Conservation (phyloP, 2,329 filamentous ascomycete genomes). For the Aphanoascus verrucosus region DNA sequence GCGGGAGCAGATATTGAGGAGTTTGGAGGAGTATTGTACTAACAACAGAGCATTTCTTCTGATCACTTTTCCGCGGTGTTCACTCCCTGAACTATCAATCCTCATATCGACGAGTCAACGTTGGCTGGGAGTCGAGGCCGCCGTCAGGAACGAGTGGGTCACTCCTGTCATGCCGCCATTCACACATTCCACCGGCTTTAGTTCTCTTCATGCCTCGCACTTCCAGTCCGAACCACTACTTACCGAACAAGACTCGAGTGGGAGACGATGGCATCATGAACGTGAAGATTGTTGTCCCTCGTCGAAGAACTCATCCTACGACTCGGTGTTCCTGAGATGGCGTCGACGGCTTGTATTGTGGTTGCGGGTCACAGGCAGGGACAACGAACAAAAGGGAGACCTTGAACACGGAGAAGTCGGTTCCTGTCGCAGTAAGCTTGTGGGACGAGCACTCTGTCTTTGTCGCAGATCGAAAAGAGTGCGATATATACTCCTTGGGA, state of each 20-base stretch:
- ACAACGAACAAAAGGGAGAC: not conserved
- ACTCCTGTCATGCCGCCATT: not conserved
- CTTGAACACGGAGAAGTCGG: not conserved
- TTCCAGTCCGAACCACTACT: conserved; percentile 1
- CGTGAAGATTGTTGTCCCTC: not conserved
- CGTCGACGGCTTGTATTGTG: not conserved
- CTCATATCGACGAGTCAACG: not conserved
- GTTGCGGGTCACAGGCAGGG: not conserved
- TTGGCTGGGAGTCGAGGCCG: not conserved
- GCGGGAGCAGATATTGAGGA: no score
- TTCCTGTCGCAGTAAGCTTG: not conserved
- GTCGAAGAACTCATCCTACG: not conserved
- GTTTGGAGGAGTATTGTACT: no score
- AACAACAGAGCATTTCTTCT: no score
- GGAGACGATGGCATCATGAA: not conserved
- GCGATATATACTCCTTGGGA: not conserved
- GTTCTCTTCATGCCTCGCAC: not conserved
- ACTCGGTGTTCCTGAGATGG: not conserved
- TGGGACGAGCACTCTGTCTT: not conserved
- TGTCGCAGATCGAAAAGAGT: conserved; percentile 7
- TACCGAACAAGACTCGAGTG: not conserved
- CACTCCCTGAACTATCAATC: not conserved
- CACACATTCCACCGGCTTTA: not conserved
- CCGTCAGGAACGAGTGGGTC: not conserved
- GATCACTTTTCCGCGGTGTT: not conserved